Evolutionary conservation across 192 early-diverging fungal species (phyloP).

Genomic region (Bifiguratus adelaidae): DNA sequence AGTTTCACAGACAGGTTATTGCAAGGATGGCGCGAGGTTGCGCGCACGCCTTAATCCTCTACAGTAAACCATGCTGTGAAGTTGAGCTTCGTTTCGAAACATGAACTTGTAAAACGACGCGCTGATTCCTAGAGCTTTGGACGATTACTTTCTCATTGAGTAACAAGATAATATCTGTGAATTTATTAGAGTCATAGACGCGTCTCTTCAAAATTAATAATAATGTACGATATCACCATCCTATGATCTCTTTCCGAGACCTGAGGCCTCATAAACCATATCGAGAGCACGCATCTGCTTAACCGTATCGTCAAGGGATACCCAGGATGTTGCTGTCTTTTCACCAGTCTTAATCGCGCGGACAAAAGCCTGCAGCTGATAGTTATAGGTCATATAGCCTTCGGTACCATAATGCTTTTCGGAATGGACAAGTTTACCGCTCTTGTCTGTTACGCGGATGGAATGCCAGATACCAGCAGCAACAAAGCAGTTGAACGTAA

Average conservation of each 20-base stretch:
- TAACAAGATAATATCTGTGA: no score
- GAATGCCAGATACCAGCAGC: constrained; percentile 16
- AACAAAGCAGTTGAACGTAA: constrained; percentile 15
- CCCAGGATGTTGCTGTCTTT: constrained; percentile 8
- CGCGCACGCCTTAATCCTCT: no score
- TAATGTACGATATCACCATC: no score
- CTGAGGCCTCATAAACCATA: constrained; percentile 4
- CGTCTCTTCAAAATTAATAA: no score
- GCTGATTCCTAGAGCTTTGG: no score
- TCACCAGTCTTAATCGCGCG: constrained; percentile 9
- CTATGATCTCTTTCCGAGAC: not conserved
- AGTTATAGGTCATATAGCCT: constrained; percentile 13
- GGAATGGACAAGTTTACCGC: constrained; percentile 10
- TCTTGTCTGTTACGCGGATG: constrained; percentile 16
- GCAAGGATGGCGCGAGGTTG: no score
- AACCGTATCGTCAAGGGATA: constrained; percentile 11
- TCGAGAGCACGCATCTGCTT: constrained; percentile 19
- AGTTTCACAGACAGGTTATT: no score
- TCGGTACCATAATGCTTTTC: constrained; percentile 13
- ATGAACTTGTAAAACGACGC: no score
- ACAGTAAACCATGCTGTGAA: no score
- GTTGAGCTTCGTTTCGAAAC: no score
- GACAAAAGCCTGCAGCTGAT: constrained; percentile 23
- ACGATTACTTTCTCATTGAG: no score
- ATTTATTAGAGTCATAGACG: no score